These are phyloP conservation scores for Microcos paniculata DNA, from an alignment of 345 rosid genomes.

Conservation along the genomic window DNA sequence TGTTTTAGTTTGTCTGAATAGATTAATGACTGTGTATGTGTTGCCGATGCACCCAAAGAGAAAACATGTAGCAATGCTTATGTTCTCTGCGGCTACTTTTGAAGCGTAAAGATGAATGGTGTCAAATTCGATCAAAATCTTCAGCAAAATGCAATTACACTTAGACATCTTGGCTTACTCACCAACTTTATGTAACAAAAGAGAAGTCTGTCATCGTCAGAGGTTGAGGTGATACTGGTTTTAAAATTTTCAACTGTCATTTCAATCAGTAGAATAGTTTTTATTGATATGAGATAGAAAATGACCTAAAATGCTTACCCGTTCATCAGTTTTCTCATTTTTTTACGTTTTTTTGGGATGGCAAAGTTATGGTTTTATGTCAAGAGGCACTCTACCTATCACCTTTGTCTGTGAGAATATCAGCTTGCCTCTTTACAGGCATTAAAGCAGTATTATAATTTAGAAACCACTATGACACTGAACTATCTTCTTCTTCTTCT, in stretches of 20 bases:
- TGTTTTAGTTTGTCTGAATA: not conserved
- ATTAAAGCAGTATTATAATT: not conserved
- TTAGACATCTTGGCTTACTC: not conserved
- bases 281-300: not conserved
- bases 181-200: not conserved
- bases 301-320: not conserved
- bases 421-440: not conserved
- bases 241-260: not conserved
- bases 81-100: not conserved
- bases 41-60: not conserved
- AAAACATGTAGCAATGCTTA: not conserved
- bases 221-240: not conserved
- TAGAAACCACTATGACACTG: not conserved
- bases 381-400: not conserved
- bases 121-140: not conserved
- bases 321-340: not conserved
- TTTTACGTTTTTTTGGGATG: not conserved
- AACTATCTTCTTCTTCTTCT: not conserved
- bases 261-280: not conserved
- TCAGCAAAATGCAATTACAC: not conserved
- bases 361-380: not conserved
- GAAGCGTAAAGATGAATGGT: not conserved
- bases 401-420: not conserved
- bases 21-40: not conserved
- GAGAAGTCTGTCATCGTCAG: not conserved